A percentile compares a stretch with the other conserved stretches of the same genome.
phyloP scores from a whole-genome alignment of 163 green algal genomes.

The Smithsoniella earleae region DNA sequence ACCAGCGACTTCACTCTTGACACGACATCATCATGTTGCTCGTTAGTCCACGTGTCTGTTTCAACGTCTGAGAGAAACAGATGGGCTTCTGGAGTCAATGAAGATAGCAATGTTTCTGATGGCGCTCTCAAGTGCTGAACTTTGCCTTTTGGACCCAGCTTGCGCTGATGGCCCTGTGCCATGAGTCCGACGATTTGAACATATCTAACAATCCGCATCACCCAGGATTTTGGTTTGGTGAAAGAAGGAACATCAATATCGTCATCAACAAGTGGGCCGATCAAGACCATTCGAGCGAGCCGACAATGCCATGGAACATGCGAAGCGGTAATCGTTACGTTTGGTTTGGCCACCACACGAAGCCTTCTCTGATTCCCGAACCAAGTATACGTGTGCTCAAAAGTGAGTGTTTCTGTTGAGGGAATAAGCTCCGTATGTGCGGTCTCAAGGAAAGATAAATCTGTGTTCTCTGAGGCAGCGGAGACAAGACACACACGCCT shows the following conservation, averaged over 20 bases:
- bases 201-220: conserved; percentile 41
- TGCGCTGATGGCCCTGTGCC: conserved; percentile 68
- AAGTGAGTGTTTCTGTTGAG: conserved; percentile 58
- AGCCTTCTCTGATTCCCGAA: conserved; percentile 69
- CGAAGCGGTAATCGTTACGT: conserved; percentile 49
- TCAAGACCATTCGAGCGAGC: conserved; percentile 51
- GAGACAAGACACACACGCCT: conserved; percentile 61
- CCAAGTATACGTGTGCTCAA: conserved; percentile 79
- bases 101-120: conserved; percentile 39
- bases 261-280: conserved; percentile 59
- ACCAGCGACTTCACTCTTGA: conserved; percentile 42
- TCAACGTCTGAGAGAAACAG: conserved; percentile 81
- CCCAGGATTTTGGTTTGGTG: conserved; percentile 21
- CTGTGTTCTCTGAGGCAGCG: conserved; percentile 47
- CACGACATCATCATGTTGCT: conserved; percentile 40
- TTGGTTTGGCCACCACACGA: conserved; percentile 57
- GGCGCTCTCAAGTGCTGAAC: conserved; percentile 48
- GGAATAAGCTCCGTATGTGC: conserved; percentile 56
- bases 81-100: conserved; percentile 46
- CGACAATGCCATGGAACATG: conserved; percentile 64
- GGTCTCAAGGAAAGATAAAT: conserved; percentile 52
- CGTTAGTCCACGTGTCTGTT: conserved; percentile 56
- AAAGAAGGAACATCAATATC: conserved; percentile 63
- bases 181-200: conserved; percentile 60
- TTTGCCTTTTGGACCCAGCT: conserved; percentile 38